These are phyloP conservation scores for Bruguiera parviflora DNA, from an alignment of 345 rosid genomes.

Conservation along the genomic window DNA sequence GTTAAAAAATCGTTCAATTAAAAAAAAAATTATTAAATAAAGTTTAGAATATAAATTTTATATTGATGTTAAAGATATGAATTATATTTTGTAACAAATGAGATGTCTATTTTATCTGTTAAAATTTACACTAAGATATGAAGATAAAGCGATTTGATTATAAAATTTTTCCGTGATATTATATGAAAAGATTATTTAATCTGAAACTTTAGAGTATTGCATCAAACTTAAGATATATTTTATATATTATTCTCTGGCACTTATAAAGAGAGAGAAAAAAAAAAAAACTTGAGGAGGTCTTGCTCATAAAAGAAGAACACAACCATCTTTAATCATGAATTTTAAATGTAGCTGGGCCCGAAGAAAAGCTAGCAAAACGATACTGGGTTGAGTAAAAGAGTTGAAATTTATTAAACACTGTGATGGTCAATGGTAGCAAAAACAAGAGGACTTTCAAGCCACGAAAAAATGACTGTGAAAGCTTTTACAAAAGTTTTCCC, in stretches of 20 bases:
- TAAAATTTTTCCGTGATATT: too few species aligned
- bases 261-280: constrained; percentile 1
- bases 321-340: constrained; percentile 31
- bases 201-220: too few species aligned
- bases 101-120: too few species aligned
- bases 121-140: too few species aligned
- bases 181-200: too few species aligned
- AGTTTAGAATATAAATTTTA: too few species aligned
- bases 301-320: constrained; percentile 35
- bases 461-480: constrained; percentile 23
- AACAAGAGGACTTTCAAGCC: constrained; percentile 36
- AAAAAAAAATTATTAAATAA: too few species aligned
- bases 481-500: constrained; percentile 39
- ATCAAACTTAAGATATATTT: too few species aligned
- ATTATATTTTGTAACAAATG: too few species aligned
- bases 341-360: constrained; percentile 31
- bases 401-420: constrained; percentile 34
- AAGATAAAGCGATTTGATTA: too few species aligned
- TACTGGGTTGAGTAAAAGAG: constrained; percentile 16
- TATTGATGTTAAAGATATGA: too few species aligned
- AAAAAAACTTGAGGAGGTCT: constrained; percentile 10
- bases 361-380: background rate
- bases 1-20: too few species aligned
- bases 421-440: constrained; percentile 46
- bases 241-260: background rate